Percentiles rank a stretch among this genome's conserved stretches.
Evolutionary conservation across 345 rosid species (phyloP).

Genomic region (Eucalyptus marginata): DNA sequence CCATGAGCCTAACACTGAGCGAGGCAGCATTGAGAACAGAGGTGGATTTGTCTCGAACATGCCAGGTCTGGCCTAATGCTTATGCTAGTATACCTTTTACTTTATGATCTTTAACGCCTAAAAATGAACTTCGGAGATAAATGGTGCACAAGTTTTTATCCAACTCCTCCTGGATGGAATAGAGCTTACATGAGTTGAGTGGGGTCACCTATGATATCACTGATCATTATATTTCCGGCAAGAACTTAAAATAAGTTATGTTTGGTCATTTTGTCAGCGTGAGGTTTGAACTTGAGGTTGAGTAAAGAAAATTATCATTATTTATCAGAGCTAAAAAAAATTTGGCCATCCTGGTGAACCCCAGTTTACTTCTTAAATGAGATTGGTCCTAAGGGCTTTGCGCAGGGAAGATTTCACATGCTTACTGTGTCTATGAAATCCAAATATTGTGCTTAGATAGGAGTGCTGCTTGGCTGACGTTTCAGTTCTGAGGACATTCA

Average conservation of each 20-base stretch:
- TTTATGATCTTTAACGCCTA: background rate
- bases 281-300: background rate
- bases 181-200: background rate
- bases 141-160: background rate
- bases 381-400: background rate
- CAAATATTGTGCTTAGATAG: background rate
- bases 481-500: background rate
- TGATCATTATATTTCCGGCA: background rate
- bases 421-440: background rate
- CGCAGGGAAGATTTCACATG: background rate
- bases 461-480: background rate
- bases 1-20: conserved; percentile 64
- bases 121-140: background rate
- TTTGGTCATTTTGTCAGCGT: background rate
- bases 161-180: background rate
- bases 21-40: conserved; percentile 44
- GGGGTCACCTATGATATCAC: background rate
- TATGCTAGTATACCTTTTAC: background rate
- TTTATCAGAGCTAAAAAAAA: background rate
- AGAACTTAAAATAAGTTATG: background rate
- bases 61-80: conserved; percentile 37
- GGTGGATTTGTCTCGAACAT: conserved; percentile 73
- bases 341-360: background rate
- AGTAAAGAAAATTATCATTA: background rate
- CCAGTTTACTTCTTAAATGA: background rate